phyloP scores from a whole-genome alignment of 257 asterid species.

The Pogostemon cablin region DNA sequence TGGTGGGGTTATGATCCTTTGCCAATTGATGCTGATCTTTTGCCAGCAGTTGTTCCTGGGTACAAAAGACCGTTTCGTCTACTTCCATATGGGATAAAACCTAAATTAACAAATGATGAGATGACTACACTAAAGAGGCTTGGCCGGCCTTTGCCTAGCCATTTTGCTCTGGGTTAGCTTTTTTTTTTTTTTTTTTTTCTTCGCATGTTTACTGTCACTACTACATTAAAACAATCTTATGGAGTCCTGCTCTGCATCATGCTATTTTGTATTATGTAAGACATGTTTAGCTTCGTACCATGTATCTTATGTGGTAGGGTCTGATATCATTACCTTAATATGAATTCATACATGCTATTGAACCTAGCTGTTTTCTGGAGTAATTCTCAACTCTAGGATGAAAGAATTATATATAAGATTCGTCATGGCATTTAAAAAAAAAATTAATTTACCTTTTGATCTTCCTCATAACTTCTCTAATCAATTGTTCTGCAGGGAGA shows the following conservation, averaged over 20 bases:
- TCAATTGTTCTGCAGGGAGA: slow-evolving; percentile 63
- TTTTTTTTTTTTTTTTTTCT: slow-evolving; percentile 1
- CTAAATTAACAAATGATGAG: slow-evolving; percentile 88
- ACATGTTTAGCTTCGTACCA: background rate
- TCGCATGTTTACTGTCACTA: background rate
- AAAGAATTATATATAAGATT: slow-evolving; percentile 22
- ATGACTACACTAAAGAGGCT: slow-evolving; percentile 84
- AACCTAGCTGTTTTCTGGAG: slow-evolving; percentile 8
- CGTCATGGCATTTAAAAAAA: background rate
- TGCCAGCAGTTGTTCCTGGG: slow-evolving; percentile 87
- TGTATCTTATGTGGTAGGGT: slow-evolving; percentile 20
- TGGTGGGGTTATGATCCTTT: slow-evolving; percentile 98
- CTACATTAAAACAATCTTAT: background rate
- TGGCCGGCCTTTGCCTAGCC: slow-evolving; percentile 90
- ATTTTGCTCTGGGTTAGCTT: slow-evolving; percentile 89
- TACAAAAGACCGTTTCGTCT: slow-evolving; percentile 85
- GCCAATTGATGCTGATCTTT: slow-evolving; percentile 95
- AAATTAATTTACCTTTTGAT: slow-evolving; percentile 17
- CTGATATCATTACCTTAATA: background rate
- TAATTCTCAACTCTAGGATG: slow-evolving; percentile 15
- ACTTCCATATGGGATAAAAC: slow-evolving; percentile 90
- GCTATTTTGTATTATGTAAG: slow-evolving; percentile 18
- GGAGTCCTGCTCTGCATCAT: background rate
- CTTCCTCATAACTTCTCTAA: slow-evolving; percentile 25
- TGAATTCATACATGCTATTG: slow-evolving; percentile 6